phyloP scores from a whole-genome alignment of 1,284 basidiomycete genomes.

The Ustilago sp. region DNA sequence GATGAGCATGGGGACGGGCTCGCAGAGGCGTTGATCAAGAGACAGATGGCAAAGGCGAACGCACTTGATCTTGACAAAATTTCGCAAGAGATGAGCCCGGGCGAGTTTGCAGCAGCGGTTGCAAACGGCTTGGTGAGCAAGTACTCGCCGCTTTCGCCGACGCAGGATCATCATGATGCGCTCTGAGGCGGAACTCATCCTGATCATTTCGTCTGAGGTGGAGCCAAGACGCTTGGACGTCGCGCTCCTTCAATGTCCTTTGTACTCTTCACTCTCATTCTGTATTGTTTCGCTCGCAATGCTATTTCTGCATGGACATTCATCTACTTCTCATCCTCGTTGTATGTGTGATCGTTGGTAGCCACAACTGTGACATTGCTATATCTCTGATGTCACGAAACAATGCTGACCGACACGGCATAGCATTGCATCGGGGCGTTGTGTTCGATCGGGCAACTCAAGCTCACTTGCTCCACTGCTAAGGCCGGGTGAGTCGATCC shows the following conservation, averaged over 20 bases:
- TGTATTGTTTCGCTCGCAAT: slow-evolving; percentile 17
- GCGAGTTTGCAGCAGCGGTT: slow-evolving; percentile 31
- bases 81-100: slow-evolving; percentile 25
- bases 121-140: slow-evolving; percentile 31
- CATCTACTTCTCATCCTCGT: not conserved
- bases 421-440: not conserved
- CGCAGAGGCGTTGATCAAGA: slow-evolving; percentile 14
- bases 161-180: slow-evolving; percentile 28
- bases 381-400: not conserved
- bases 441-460: not conserved
- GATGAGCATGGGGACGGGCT: slow-evolving; percentile 1
- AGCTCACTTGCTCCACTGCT: not conserved
- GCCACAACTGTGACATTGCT: not conserved
- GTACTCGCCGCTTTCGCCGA: slow-evolving; percentile 14
- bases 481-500: not conserved
- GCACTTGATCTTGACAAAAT: slow-evolving; percentile 17
- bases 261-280: not conserved
- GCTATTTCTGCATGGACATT: slow-evolving; percentile 35
- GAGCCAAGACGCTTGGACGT: not conserved
- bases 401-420: not conserved
- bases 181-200: slow-evolving; percentile 14
- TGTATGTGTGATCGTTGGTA: not conserved
- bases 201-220: not conserved
- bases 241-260: not conserved
- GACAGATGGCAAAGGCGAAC: slow-evolving; percentile 24